phyloP scores from a whole-genome alignment of 305 asterid genomes.

The Lippia alba region DNA sequence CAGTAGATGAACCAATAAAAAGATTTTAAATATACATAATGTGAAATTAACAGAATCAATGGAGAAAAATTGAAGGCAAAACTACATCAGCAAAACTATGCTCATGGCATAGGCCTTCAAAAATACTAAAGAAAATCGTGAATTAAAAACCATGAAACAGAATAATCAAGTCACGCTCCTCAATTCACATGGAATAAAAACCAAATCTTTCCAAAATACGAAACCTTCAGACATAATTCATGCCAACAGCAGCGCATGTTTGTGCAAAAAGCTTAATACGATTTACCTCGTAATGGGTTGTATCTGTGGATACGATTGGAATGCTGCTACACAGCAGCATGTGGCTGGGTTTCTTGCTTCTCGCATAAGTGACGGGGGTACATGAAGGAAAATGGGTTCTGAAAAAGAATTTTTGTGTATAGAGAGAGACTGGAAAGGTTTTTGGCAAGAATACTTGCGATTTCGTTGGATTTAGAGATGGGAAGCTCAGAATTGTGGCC shows the following conservation, averaged over 20 bases:
- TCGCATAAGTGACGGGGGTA: slow-evolving; percentile 33
- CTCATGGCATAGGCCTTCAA: no score
- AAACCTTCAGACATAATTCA: not conserved
- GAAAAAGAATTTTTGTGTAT: slow-evolving; percentile 34
- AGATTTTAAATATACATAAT: no score
- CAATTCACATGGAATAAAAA: not conserved
- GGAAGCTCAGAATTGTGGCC: slow-evolving; percentile 46
- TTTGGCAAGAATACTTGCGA: slow-evolving; percentile 22
- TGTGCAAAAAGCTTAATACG: not conserved
- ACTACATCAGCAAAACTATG: no score
- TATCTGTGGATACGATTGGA: slow-evolving; percentile 56
- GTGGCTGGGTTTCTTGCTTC: slow-evolving; percentile 40
- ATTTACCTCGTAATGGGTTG: slow-evolving; percentile 79
- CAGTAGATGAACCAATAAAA: no score
- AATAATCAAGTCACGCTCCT: no score
- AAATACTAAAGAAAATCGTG: no score
- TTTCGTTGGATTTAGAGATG: slow-evolving; percentile 40
- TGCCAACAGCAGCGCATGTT: not conserved
- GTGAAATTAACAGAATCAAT: no score
- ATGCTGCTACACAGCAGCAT: slow-evolving; percentile 46
- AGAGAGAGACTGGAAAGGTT: slow-evolving; percentile 14
- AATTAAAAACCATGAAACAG: no score
- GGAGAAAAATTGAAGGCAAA: no score
- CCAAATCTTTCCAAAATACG: not conserved
- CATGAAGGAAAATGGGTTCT: slow-evolving; percentile 34